phyloP scores from a whole-genome alignment of 306 rosid species.

The Cicer yamashitae region DNA sequence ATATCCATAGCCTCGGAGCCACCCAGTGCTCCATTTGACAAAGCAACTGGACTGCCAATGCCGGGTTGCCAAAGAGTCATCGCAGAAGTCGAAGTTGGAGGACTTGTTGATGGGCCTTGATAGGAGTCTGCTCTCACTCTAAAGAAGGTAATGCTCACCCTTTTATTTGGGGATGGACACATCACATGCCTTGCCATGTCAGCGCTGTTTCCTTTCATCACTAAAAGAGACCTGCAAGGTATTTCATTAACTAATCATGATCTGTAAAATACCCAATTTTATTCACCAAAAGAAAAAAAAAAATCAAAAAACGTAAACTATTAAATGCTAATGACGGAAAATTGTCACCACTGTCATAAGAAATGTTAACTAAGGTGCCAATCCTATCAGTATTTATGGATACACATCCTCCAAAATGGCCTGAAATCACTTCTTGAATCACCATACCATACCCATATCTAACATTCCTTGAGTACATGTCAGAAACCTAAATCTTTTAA shows the following conservation, averaged over 20 bases:
- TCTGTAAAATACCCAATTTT: background rate
- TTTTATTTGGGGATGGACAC: conserved; percentile 69
- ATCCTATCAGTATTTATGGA: background rate
- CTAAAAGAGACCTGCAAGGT: conserved; percentile 75
- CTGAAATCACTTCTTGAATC: background rate
- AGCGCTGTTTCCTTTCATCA: conserved; percentile 87
- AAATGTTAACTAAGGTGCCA: conserved; percentile 8
- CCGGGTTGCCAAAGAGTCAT: conserved; percentile 71
- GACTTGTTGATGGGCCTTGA: conserved; percentile 63
- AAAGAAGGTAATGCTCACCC: conserved; percentile 78
- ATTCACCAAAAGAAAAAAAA: background rate
- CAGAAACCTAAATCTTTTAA: conserved; percentile 18
- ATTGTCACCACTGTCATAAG: conserved; percentile 1
- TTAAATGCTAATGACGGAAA: conserved; percentile 26
- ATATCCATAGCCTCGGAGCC: conserved; percentile 64
- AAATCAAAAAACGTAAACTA: background rate
- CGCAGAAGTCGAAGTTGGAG: conserved; percentile 50
- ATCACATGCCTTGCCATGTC: conserved; percentile 85
- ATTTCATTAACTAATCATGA: conserved; percentile 30
- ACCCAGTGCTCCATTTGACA: conserved; percentile 58
- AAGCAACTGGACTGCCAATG: conserved; percentile 49
- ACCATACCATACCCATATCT: conserved; percentile 2
- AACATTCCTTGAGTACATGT: conserved; percentile 9
- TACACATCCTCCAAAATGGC: conserved; percentile 25
- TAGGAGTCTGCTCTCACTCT: conserved; percentile 59